Conservation (phyloP, 2,329 filamentous ascomycete species). For the Raffaelea deltoideospora region DNA sequence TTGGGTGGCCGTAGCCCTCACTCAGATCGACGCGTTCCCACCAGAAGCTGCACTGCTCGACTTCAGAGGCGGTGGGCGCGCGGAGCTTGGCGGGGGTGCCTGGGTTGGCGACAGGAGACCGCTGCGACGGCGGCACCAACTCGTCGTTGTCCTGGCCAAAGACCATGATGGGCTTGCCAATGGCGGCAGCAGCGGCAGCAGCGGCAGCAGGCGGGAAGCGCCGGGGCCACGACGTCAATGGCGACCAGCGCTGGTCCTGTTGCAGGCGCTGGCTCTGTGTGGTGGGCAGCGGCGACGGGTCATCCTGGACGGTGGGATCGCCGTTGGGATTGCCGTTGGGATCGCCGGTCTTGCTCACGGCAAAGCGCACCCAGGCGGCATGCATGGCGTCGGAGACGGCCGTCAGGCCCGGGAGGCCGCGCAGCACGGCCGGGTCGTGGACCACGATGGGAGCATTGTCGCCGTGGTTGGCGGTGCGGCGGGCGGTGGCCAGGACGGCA, state of each 20-base stretch:
- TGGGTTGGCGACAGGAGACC: slow-evolving; percentile 15
- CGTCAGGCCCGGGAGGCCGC: slow-evolving; percentile 19
- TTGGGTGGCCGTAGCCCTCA: slow-evolving; percentile 23
- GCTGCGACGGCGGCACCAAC: slow-evolving; percentile 14
- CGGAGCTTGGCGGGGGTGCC: slow-evolving; percentile 29
- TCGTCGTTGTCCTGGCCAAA: slow-evolving; percentile 49
- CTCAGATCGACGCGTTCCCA: slow-evolving; percentile 36
- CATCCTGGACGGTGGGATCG: too few relatives aligned
- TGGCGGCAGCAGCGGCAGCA: too few relatives aligned
- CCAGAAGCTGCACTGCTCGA: slow-evolving; percentile 43
- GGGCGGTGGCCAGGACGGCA: slow-evolving; percentile 26
- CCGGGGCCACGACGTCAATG: slow-evolving; percentile 19
- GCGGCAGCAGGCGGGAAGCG: slow-evolving; percentile 1
- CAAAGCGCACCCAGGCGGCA: slow-evolving; percentile 24
- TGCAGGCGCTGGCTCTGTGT: too few relatives aligned
- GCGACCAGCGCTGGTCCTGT: slow-evolving; percentile 26
- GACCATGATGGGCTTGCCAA: slow-evolving; percentile 20
- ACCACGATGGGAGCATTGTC: slow-evolving; percentile 28
- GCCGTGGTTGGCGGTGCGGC: slow-evolving; percentile 29
- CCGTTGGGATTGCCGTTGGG: slow-evolving; percentile 4
- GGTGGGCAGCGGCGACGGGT: too few relatives aligned
- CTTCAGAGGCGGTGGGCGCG: slow-evolving; percentile 26
- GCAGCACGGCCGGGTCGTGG: slow-evolving; percentile 23
- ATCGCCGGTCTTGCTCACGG: slow-evolving; percentile 6
- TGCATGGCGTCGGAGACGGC: slow-evolving; percentile 26